Conservation (phyloP, 768 basidiomycete genomes). For the Tulasnella sp. region DNA sequence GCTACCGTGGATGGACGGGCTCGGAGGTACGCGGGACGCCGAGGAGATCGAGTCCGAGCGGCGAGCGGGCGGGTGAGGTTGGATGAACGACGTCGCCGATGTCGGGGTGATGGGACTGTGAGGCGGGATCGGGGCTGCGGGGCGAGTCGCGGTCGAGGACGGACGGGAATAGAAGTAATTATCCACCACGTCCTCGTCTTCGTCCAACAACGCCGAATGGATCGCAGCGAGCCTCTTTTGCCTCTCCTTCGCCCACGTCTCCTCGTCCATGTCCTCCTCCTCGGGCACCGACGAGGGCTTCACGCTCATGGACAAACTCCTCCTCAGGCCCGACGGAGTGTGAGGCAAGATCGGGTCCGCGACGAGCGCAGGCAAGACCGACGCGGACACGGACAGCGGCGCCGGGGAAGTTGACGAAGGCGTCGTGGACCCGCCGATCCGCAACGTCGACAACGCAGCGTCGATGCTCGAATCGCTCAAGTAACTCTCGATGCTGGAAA, state of each 20-base stretch:
- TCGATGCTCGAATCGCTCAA: conserved; percentile 11
- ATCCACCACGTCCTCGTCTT: neutral
- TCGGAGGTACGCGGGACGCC: neutral
- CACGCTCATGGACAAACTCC: neutral
- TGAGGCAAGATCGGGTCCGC: neutral
- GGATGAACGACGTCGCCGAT: neutral
- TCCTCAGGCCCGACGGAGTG: neutral
- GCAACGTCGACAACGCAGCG: conserved; percentile 7
- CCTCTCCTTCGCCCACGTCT: neutral
- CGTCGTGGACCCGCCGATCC: neutral
- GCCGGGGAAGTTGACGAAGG: neutral
- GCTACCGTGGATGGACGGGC: neutral
- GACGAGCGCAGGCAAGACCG: neutral
- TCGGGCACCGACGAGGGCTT: neutral
- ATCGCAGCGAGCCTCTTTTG: neutral
- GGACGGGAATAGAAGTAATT: conserved; percentile 4
- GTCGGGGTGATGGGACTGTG: neutral
- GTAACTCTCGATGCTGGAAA: conserved; percentile 12
- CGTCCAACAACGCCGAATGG: neutral
- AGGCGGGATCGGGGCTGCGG: neutral
- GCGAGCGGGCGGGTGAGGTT: neutral
- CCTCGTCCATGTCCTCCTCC: neutral
- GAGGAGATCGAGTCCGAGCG: neutral
- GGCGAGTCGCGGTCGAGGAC: neutral
- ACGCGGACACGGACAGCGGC: neutral